These are phyloP conservation scores for Ophiocordyceps australis DNA, from an alignment of 2,329 filamentous ascomycete genomes.

Conservation along the genomic window DNA sequence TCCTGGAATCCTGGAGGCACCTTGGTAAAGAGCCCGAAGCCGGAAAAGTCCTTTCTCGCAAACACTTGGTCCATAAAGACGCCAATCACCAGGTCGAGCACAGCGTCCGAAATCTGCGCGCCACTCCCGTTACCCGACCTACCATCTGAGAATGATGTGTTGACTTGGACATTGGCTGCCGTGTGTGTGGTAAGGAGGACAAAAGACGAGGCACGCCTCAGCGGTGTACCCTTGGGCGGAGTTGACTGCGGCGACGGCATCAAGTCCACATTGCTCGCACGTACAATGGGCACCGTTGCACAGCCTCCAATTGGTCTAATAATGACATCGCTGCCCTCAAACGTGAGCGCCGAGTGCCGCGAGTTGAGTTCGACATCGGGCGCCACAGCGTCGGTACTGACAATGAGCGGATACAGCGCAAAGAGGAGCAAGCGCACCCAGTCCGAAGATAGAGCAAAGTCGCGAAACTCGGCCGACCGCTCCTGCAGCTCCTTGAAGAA, in stretches of 20 bases:
- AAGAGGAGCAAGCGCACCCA: conserved; percentile 67
- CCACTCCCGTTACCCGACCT: too few relatives aligned
- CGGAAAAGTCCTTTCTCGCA: conserved; percentile 74
- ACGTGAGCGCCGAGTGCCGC: conserved; percentile 60
- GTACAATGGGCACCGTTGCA: conserved; percentile 49
- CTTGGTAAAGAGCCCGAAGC: conserved; percentile 71
- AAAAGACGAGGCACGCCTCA: conserved; percentile 78
- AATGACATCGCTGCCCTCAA: conserved; percentile 72
- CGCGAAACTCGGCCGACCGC: conserved; percentile 61
- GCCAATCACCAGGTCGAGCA: conserved; percentile 60
- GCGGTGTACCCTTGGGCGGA: conserved; percentile 35
- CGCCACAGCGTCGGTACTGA: conserved; percentile 67
- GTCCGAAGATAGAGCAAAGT: conserved; percentile 63
- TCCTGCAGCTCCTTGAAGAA: conserved; percentile 65
- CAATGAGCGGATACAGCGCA: conserved; percentile 72
- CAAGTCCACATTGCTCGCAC: conserved; percentile 43
- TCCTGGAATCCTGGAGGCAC: conserved; percentile 86
- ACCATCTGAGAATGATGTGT: conserved; percentile 32
- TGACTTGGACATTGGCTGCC: conserved; percentile 20
- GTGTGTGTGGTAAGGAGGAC: conserved; percentile 52
- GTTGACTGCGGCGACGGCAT: conserved; percentile 27
- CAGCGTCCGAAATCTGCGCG: conserved; percentile 58
- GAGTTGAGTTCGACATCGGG: conserved; percentile 80
- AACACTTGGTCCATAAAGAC: conserved; percentile 80
- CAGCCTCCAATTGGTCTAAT: conserved; percentile 54